Evolutionary conservation across 257 asterid species (phyloP).

Genomic region (Agastache rugosa): DNA sequence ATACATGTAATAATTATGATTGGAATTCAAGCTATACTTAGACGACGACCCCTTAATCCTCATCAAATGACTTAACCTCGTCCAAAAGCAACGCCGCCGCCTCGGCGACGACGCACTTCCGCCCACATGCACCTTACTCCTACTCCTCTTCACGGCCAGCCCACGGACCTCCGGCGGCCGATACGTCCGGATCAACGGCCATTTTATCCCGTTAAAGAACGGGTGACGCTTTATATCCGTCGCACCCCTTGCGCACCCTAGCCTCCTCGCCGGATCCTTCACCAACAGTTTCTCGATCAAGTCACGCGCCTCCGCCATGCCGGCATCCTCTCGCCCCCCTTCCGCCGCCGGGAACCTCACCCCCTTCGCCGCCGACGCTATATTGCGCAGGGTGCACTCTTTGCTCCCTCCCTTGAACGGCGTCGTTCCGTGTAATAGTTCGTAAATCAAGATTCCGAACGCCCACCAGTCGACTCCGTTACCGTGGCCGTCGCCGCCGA

Average conservation of each 20-base stretch:
- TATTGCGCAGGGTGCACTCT: constrained; percentile 86
- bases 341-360: constrained; percentile 50
- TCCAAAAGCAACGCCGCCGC: constrained; percentile 70
- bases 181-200: constrained; percentile 84
- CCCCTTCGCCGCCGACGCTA: constrained; percentile 59
- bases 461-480: constrained; percentile 99
- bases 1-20: constrained; percentile 61
- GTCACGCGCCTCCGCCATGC: constrained; percentile 62
- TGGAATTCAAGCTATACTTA: constrained; percentile 55
- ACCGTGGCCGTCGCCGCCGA: constrained; percentile 77
- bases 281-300: constrained; percentile 73
- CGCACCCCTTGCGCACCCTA: constrained; percentile 81
- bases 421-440: constrained; percentile 70
- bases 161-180: constrained; percentile 89
- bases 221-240: constrained; percentile 91
- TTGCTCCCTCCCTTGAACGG: constrained; percentile 89
- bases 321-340: constrained; percentile 44
- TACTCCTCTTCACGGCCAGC: constrained; percentile 60
- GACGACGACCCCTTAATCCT: constrained; percentile 46
- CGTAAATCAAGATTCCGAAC: constrained; percentile 77
- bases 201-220: constrained; percentile 76
- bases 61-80: constrained; percentile 53
- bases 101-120: constrained; percentile 48
- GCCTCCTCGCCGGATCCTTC: constrained; percentile 74
- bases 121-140: constrained; percentile 47